phyloP scores from a whole-genome alignment of 306 rosid genomes.

The Aeschynomene evenia region DNA sequence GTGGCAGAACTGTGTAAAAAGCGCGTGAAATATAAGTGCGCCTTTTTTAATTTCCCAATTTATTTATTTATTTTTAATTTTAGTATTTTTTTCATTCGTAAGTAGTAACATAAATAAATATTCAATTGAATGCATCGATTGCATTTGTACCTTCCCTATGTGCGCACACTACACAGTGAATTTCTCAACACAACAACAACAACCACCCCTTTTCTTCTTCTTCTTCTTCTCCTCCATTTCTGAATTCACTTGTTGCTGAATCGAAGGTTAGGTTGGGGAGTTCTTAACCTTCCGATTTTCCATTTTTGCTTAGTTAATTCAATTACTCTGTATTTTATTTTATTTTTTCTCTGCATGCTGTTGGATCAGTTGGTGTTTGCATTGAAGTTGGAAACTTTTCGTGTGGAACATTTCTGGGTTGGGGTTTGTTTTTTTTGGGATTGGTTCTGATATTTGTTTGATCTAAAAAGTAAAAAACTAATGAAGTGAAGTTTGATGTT shows the following conservation, averaged over 20 bases:
- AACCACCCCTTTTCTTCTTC: neutral
- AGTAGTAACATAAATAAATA: slow-evolving; percentile 23
- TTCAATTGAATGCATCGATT: slow-evolving; percentile 39
- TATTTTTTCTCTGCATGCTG: slow-evolving; percentile 19
- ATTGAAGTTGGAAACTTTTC: slow-evolving; percentile 19
- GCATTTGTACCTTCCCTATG: slow-evolving; percentile 38
- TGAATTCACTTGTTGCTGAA: slow-evolving; percentile 29
- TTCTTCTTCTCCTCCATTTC: slow-evolving; percentile 19
- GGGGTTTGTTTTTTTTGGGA: slow-evolving; percentile 2
- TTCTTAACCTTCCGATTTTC: neutral
- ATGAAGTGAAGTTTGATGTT: neutral
- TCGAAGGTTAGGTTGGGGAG: slow-evolving; percentile 39
- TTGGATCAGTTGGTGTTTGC: slow-evolving; percentile 27
- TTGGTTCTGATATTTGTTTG: neutral
- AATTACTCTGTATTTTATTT: neutral
- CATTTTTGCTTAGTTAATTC: neutral
- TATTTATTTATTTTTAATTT: neutral
- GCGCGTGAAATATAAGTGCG: slow-evolving; percentile 34
- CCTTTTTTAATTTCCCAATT: neutral
- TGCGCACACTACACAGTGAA: slow-evolving; percentile 14
- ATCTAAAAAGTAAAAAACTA: neutral
- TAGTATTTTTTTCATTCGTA: neutral
- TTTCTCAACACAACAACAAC: neutral
- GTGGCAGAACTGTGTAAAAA: slow-evolving; percentile 43
- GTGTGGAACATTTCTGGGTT: neutral